Evolutionary conservation across 768 basidiomycete genomes (phyloP), one percentile per base, ranked within the genome.

Genomic region (Tremella yokohamensis): DNA sequence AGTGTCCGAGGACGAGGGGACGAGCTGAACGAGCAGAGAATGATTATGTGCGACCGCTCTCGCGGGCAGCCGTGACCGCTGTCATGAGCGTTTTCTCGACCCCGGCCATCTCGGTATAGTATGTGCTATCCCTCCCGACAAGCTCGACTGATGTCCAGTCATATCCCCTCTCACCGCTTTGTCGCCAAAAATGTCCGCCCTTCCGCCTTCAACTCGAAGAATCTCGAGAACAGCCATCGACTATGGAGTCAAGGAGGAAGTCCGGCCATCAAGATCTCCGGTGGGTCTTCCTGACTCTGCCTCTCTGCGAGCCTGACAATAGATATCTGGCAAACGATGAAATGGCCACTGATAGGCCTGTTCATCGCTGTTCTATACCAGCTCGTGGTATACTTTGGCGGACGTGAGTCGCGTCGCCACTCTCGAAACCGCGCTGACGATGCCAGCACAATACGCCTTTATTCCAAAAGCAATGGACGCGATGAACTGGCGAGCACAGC

Each of bases 11-110:
- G 7, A 6, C 26, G 34, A 38, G n/a, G 51, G 37, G 8, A 19
- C n/a, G 20, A 34, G 42, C 38, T 56, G 57, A 54, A 15, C 34
- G 18, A 12, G 22, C 57, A 71, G 72, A 65, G 39, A 47, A 66
- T 51, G 60, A 66, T 34, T 76, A 76, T 50, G 74, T 69, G 38
- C 61, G 74, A 26, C 74, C 74, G n/a, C 45, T 76, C n/a, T 74
- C 72, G 4, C 22, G 74, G 55, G 72, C 74, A 37, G 74, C 70
- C 3, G 55, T 74, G 20, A 67, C 70, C 0, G 58, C 64, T 20
- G 18, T 74, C 18, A 69, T 71, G 61, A 50, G 59, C 24, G 68
- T 66, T 8, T 69, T 65, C 40, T 52, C 70, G 6, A 76, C 74
- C 1, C 74, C 74, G 8, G 61, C 65, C 34, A 52, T 76, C 18